A percentile compares a stretch with the other conserved stretches of the same genome.
Conservation (phyloP, 164 flowering plant genomes). For the Kingdonia uniflora region DNA sequence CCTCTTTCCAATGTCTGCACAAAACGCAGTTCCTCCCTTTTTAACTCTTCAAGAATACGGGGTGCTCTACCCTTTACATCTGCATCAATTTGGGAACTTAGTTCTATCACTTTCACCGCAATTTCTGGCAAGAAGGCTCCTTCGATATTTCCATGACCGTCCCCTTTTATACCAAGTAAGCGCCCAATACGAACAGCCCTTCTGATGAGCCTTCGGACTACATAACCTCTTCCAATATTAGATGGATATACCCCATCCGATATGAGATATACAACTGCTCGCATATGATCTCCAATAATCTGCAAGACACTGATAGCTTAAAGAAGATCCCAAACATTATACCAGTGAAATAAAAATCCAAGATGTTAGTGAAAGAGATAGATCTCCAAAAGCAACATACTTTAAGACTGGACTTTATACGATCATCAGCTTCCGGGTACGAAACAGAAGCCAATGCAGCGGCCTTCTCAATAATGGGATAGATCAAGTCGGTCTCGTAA, state of each 20-base stretch:
- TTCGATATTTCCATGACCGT: slow-evolving; percentile 45
- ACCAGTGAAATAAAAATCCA: not conserved
- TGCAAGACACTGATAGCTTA: slow-evolving; percentile 15
- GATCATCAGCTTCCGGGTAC: slow-evolving; percentile 52
- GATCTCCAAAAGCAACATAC: slow-evolving; percentile 25
- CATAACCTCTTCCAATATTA: slow-evolving; percentile 94
- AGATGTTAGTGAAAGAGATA: not conserved
- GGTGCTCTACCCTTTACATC: slow-evolving; percentile 49
- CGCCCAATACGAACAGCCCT: slow-evolving; percentile 84
- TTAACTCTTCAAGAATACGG: slow-evolving; percentile 74
- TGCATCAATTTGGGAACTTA: slow-evolving; percentile 56
- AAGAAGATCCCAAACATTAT: not conserved
- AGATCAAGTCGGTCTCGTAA: slow-evolving; percentile 90
- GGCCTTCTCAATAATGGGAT: slow-evolving; percentile 88
- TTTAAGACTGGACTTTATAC: slow-evolving; percentile 56
- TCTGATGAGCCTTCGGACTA: slow-evolving; percentile 83
- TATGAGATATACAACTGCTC: slow-evolving; percentile 83
- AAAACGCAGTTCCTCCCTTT: slow-evolving; percentile 78
- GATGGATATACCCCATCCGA: slow-evolving; percentile 95
- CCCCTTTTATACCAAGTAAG: slow-evolving; percentile 72
- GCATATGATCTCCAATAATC: slow-evolving; percentile 91
- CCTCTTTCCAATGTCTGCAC: slow-evolving; percentile 89
- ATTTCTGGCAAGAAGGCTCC: slow-evolving; percentile 66
- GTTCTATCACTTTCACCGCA: slow-evolving; percentile 71
- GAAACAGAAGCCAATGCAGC: slow-evolving; percentile 62